Base-by-base conservation (phyloP, 306 rosid species). In the Luffa acutangula region DNA sequence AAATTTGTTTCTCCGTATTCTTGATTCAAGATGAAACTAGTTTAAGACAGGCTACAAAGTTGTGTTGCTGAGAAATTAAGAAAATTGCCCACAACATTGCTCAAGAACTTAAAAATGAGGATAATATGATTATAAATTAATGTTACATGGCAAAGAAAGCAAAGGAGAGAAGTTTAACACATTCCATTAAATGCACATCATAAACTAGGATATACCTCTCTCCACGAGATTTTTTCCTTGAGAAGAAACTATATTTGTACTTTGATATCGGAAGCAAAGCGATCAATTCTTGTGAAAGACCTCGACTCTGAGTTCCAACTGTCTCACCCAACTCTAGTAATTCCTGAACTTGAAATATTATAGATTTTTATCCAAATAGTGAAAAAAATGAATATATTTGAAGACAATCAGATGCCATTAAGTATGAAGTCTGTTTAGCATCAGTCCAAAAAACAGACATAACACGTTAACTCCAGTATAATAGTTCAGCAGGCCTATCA, bases 291-390 rank as follows among this genome's bases (percentile, higher is more conserved):
- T 88, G 96, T 45, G 99, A 89, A 79, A 96, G 98, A 82, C 99
- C 99, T 60, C 98, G 92, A 83, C 88, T 96, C 86, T 96, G 98
- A 81, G 94, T 91, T 85, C 97, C 99, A 78, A 93, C 99, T 10
- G 91, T 84, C 87, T 93, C 98, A 36, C 97, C 98, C 79, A 95
- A 88, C 85, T 96, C 97, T 17, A 96, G 91, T 81, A 95, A 85
- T 88, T 93, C 98, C 96, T 95, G 96, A 72, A 86, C 59, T 57
- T 12, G 71, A 81, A 79, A 74, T 63, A 36, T 39, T 42, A 17
- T 2, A 78, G 83, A 46, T 39, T 49, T 33, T 46, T 11, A 79
- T 48, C 6, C 78, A 49, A 33, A 15, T 51, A 74, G 51, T 74
- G 9, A 49, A 7, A 51, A 7, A 37, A 6, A 36, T 15, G 3